Base-by-base conservation (phyloP, 768 basidiomycete genomes). In the Infundibulicybe gibba region DNA sequence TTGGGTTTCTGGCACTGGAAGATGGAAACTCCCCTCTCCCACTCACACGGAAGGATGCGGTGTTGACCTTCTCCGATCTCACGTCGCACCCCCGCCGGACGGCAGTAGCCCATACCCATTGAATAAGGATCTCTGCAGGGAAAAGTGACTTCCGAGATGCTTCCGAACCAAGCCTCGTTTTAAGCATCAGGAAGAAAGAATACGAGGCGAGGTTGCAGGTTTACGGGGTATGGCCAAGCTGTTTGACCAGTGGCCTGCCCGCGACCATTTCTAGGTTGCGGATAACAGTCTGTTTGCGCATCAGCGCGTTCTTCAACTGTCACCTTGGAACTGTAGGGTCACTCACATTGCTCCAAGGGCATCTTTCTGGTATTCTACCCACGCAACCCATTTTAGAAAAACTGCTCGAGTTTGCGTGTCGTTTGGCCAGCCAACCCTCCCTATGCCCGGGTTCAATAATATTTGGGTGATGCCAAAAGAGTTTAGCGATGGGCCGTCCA, bases 351-450 rank as follows among this genome's bases (percentile, higher is more conserved):
- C 62, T 77, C 15, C 63, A 48, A 30, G 72, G 74, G 5, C 65
- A 60, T 8, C 54, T 72, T 33, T 63, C 71, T 16, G 69, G n/a
- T n/a, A n/a, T n/a, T n/a, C 56, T 11, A 71, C 79, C 11, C 69
- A 75, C 55, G 68, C 70, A 4, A 46, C 25, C 45, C 38, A 12
- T 46, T 46, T 34, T 16, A 30, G 35, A 39, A 12, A 21, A 13
- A 16, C 45, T 39, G 13, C 16, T 3, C 13, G 3, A n/a, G 20
- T 21, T 46, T 3, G 45, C 45, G 12, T 3, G 17, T 2, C 45
- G 10, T 12, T 21, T 46, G 15, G 45, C 45, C 9, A 39, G 34
- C 2, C 37, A 39, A 20, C 25, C 38, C 6, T 39, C 45, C 3
- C 45, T 34, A 12, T n/a, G 13, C 3, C 35, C 45, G 0, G 45